Evolutionary conservation across 1,284 basidiomycete species (phyloP), one percentile per base, ranked within the genome.

Genomic region (Rhizoctonia solani): DNA sequence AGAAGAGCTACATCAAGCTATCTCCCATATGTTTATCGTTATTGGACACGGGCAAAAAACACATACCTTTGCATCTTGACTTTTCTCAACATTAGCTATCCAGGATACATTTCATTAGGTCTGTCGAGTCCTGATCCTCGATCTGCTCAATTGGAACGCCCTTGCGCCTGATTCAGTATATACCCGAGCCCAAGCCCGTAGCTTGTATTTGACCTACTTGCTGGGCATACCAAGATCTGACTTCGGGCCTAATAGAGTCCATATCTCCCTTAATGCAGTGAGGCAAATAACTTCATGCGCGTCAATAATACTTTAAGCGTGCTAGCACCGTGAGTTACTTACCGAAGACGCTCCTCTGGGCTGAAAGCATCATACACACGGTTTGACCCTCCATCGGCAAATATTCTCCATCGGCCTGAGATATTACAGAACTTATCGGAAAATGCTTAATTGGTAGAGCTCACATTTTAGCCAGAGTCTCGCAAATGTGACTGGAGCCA

Each of bases 341-440:
- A 79, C 79, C 70, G 63, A 56, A 72, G 70, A 54, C 75, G 75
- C 34, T 76, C 72, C 9, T 74, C 74, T n/a, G 73, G 70, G 37
- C 69, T 69, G 68, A 90, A 77, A 14, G 81, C 73, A 73, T 96
- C 93, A 72, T 87, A 84, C 23, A 98, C 79, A 21, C 92, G 83
- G 77, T 99, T 99, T 1, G 92, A 93, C 47, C 95, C 96, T 16
- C 96, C 96, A 74, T 98, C 96, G 0, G 96, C 96, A 76, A 95
- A 99, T 34, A 80, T 72, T 14, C 79, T 73, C 65, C 78, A 69
- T 9, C 69, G 56, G 27, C 72, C 77, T 74, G 42, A 14, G 68
- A 1, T 13, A 23, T 34, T 46, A 42, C 39, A 16, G 55, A 21
- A 19, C 19, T 37, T 34, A 25, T 81, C 85, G 44, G 19, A 61